Percentiles rank a stretch among this genome's conserved stretches.
These are phyloP conservation scores for Nicotiana noctiflora DNA, from an alignment of 257 asterid genomes.

Conservation along the genomic window DNA sequence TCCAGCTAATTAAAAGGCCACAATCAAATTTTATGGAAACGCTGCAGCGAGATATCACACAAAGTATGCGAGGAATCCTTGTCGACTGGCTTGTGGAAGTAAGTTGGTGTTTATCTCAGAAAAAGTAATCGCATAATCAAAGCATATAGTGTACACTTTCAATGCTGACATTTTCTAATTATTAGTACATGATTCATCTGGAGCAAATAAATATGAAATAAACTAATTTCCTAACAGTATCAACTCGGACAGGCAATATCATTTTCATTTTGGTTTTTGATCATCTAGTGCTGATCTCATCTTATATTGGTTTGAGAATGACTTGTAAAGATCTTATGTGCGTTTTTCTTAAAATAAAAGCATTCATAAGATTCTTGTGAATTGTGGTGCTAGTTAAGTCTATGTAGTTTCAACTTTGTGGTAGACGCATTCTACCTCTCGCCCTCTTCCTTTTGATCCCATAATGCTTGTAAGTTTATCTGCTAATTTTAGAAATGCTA, in stretches of 20 bases:
- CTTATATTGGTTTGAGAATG: not conserved
- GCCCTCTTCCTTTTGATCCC: not conserved
- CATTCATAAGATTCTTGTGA: not conserved
- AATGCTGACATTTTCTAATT: not conserved
- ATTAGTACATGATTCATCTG: not conserved
- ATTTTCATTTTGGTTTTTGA: not conserved
- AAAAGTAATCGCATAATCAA: not conserved
- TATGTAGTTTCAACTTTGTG: not conserved
- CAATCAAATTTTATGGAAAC: constrained; percentile 57
- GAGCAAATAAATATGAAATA: not conserved
- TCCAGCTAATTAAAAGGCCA: constrained; percentile 55
- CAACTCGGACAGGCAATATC: not conserved
- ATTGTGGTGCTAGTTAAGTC: not conserved
- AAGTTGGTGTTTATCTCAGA: constrained; percentile 9
- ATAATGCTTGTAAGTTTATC: not conserved
- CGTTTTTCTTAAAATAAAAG: not conserved
- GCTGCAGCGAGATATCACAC: constrained; percentile 62
- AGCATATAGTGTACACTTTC: not conserved
- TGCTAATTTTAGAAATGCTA: not conserved
- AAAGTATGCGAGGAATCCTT: constrained; percentile 69
- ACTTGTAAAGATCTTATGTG: not conserved
- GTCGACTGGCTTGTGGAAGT: constrained; percentile 97
- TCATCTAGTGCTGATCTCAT: not conserved
- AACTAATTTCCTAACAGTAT: not conserved
- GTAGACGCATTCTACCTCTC: not conserved